Base-by-base conservation (phyloP, 257 asterid genomes). In the Vinca minor region DNA sequence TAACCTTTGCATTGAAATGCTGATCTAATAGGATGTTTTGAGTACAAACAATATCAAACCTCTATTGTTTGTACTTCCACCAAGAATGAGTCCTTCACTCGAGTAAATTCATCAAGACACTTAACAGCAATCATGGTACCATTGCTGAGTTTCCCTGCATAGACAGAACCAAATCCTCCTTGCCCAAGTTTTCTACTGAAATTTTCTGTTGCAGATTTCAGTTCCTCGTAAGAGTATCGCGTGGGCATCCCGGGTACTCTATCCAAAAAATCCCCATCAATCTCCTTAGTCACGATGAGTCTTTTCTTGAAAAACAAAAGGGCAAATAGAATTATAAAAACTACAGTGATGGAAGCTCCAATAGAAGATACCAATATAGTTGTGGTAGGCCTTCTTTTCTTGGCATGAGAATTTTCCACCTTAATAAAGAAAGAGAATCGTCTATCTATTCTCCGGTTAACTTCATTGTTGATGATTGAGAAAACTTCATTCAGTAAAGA, bases 1-100 rank as follows among this genome's bases (percentile, higher is more conserved):
- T 47, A 58, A 70, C 38, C 28, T 75, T 75, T n/a, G 79, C 76
- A 34, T 66, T 75, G 72, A 69, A 65, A 41, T 53, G 5, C 25
- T 65, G 52, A 26, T 74, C 72, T 28, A 69, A 50, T 21, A 74
- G 75, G 65, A 74, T 74, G 63, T 69, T 74, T 29, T 69, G 75
- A 49, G 68, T 71, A 67, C n/a, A 58, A 42, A 52, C 71, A 69
- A 20, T 74, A 69, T 2, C 69, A 52, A 54, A 72, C 60, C 9
- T 75, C 75, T 14, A 69, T 65, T 21, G 63, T 35, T n/a, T 41
- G 48, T n/a, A 66, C 76, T 50, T 74, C 76, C 11, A 23, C 66
- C 21, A 61, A 46, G 47, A 38, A 38, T 49, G 67, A 65, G 14
- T 62, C 29, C 50, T 46, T 61, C 4, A 49, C 50, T 14, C 66